Conservation (phyloP, 768 basidiomycete species). For the Phylloporus rhodoxanthus region DNA sequence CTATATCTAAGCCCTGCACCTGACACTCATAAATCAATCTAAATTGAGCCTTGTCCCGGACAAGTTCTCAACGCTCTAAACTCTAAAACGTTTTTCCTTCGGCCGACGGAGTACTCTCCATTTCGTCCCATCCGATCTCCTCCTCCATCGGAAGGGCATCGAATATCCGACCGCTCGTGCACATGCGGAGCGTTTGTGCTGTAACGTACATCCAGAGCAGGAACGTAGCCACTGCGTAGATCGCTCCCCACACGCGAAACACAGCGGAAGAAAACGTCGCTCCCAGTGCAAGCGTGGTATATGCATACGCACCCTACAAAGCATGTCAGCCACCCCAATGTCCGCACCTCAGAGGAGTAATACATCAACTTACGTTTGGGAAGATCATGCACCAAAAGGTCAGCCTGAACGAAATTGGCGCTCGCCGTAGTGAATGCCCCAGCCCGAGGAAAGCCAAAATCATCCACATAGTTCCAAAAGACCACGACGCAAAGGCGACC, state of each 20-base stretch:
- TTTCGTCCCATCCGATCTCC: slow-evolving; percentile 11
- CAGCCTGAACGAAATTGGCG: slow-evolving; percentile 46
- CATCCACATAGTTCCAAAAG: slow-evolving; percentile 59
- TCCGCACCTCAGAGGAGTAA: background rate
- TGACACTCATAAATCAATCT: background rate
- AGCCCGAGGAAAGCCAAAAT: slow-evolving; percentile 50
- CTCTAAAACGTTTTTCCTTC: slow-evolving; percentile 1
- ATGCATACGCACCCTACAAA: slow-evolving; percentile 58
- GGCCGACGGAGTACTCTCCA: background rate
- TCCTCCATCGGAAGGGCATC: slow-evolving; percentile 39
- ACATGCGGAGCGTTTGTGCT: slow-evolving; percentile 34
- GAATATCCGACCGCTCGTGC: slow-evolving; percentile 37
- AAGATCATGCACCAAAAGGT: slow-evolving; percentile 68
- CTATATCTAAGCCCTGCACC: background rate
- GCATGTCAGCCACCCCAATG: background rate
- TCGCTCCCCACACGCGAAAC: slow-evolving; percentile 53
- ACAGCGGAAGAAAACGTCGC: slow-evolving; percentile 45
- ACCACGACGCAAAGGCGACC: slow-evolving; percentile 52
- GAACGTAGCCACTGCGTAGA: slow-evolving; percentile 47
- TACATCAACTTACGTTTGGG: slow-evolving; percentile 47
- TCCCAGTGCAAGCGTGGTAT: slow-evolving; percentile 51
- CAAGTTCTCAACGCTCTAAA: background rate
- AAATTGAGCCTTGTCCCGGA: background rate
- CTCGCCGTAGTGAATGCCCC: slow-evolving; percentile 35
- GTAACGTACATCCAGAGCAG: slow-evolving; percentile 50